These are phyloP conservation scores for Zygosaccharomyces sapae DNA, from an alignment of 1,139 yeast genomes.

Conservation along the genomic window DNA sequence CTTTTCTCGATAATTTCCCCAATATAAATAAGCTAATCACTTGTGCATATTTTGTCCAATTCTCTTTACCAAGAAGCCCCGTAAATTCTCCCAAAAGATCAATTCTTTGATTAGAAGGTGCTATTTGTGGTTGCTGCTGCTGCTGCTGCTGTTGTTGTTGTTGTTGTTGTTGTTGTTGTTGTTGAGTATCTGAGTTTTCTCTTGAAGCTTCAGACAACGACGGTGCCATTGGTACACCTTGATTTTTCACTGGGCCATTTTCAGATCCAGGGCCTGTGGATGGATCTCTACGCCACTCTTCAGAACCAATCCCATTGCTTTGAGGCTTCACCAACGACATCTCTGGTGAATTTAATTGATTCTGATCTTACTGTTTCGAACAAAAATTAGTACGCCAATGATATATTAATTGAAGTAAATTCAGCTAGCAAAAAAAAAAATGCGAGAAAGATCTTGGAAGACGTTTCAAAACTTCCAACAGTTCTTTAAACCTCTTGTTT, in stretches of 20 bases:
- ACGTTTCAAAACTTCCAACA: not conserved
- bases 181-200: constrained; percentile 8
- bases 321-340: constrained; percentile 19
- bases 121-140: not conserved
- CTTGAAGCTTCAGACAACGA: constrained; percentile 6
- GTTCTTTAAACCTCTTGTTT: not conserved
- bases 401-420: not conserved
- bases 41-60: constrained; percentile 86
- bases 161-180: constrained; percentile 1
- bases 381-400: not conserved
- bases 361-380: not conserved
- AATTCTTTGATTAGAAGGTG: constrained; percentile 43
- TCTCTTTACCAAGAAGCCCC: constrained; percentile 56
- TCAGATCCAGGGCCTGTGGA: not conserved
- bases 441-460: not conserved
- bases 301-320: constrained; percentile 11
- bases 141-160: not conserved
- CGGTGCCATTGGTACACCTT: constrained; percentile 7
- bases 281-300: not conserved
- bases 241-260: constrained; percentile 6
- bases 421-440: not conserved
- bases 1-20: constrained; percentile 74
- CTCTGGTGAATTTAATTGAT: not conserved
- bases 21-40: constrained; percentile 69
- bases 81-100: constrained; percentile 79